Conservation (phyloP, 176 grass and related monocot genomes). For the Paspalum notatum region DNA sequence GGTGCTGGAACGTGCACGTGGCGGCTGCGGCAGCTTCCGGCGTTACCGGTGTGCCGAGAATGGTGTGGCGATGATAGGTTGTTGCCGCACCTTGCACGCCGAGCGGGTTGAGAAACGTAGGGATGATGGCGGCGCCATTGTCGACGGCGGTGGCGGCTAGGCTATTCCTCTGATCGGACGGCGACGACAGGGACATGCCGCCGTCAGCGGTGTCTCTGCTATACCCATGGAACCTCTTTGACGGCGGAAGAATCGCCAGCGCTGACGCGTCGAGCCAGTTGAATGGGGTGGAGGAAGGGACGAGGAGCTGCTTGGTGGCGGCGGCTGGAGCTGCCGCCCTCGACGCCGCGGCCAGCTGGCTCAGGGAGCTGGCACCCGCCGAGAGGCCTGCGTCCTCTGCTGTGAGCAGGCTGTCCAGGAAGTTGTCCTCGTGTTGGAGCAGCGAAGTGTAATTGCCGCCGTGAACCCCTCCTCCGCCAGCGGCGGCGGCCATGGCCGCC, state of each 20-base stretch:
- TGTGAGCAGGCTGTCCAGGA: conserved; percentile 69
- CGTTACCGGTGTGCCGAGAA: conserved; percentile 19
- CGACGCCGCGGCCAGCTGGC: conserved; percentile 37
- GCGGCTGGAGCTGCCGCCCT: not conserved
- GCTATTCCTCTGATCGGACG: not conserved
- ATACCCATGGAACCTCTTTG: conserved; percentile 48
- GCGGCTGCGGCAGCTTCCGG: conserved; percentile 45
- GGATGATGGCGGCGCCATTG: conserved; percentile 39
- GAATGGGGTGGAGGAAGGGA: conserved; percentile 39
- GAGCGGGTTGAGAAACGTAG: conserved; percentile 49
- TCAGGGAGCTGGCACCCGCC: conserved; percentile 32
- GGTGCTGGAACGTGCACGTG: conserved; percentile 58
- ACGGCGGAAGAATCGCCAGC: conserved; percentile 34
- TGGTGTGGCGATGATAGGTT: conserved; percentile 40
- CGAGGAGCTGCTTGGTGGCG: conserved; percentile 40
- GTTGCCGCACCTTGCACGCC: conserved; percentile 18
- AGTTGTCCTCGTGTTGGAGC: conserved; percentile 66
- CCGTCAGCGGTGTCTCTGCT: conserved; percentile 20
- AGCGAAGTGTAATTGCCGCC: conserved; percentile 44
- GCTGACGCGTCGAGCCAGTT: conserved; percentile 55
- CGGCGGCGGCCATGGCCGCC: not conserved
- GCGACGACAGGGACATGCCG: conserved; percentile 30
- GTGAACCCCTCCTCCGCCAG: not conserved
- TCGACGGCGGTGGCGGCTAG: conserved; percentile 21
- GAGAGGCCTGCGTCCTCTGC: conserved; percentile 43